Conservation (phyloP, 2,329 filamentous ascomycete species). For the Ascochyta rabiei region DNA sequence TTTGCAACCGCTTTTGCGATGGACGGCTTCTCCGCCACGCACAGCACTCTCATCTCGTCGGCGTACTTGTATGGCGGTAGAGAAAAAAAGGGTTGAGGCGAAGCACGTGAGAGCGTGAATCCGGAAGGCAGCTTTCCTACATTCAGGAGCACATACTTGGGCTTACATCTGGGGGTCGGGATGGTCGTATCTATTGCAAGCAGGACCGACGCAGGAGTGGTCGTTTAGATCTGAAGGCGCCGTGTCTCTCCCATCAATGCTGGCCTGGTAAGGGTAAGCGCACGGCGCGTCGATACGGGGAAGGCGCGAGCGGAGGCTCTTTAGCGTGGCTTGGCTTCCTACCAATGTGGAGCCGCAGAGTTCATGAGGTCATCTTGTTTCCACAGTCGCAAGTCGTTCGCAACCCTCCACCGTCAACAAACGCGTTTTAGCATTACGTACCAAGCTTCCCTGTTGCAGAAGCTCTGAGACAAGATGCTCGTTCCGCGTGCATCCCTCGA, state of each 20-base stretch:
- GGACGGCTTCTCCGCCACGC: constrained; percentile 87
- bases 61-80: constrained; percentile 6
- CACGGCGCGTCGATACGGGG: constrained; percentile 26
- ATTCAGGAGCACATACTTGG: too few relatives aligned
- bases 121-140: too few relatives aligned
- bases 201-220: too few relatives aligned
- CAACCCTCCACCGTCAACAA: background rate
- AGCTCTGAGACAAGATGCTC: constrained; percentile 52
- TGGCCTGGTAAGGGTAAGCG: too few relatives aligned
- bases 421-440: background rate
- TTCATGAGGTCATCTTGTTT: constrained; percentile 32
- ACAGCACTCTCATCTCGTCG: constrained; percentile 63
- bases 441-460: background rate
- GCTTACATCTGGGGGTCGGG: too few relatives aligned
- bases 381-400: background rate
- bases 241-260: too few relatives aligned
- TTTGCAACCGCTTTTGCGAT: constrained; percentile 93
- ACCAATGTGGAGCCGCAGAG: constrained; percentile 11
- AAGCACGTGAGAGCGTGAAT: constrained; percentile 41
- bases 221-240: too few relatives aligned
- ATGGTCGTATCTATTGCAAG: too few relatives aligned
- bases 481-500: constrained; percentile 33
- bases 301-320: constrained; percentile 25
- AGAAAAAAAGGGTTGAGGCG: constrained; percentile 10
- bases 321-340: constrained; percentile 9